Conservation (phyloP, 768 basidiomycete genomes). For the Mycena amicta region DNA sequence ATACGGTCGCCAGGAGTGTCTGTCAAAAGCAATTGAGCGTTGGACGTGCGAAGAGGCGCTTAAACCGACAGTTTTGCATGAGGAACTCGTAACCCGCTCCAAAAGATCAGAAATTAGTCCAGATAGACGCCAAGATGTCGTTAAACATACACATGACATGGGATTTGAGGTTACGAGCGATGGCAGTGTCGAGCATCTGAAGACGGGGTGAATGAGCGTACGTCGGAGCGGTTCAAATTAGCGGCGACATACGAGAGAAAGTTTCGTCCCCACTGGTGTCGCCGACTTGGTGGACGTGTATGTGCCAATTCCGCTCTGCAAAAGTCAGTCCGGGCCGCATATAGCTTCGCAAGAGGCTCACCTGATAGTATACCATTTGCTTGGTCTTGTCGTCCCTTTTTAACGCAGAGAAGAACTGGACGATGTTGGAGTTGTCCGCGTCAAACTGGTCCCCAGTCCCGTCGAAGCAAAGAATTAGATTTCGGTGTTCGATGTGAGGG, state of each 20-base stretch:
- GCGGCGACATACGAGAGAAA: conserved; percentile 40
- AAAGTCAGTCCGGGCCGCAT: conserved; percentile 11
- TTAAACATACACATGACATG: conserved; percentile 49
- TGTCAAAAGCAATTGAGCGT: conserved; percentile 20
- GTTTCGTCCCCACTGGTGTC: conserved; percentile 35
- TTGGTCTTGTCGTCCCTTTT: conserved; percentile 54
- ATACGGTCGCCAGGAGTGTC: conserved; percentile 58
- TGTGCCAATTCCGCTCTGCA: conserved; percentile 54
- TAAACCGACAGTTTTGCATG: conserved; percentile 56
- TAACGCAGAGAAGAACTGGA: conserved; percentile 50
- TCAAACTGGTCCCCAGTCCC: conserved; percentile 59
- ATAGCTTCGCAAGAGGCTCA: conserved; percentile 7
- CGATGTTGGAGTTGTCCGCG: conserved; percentile 57
- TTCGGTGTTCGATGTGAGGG: conserved; percentile 35
- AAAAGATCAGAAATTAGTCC: conserved; percentile 1
- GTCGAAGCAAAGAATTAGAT: conserved; percentile 58
- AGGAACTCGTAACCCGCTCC: conserved; percentile 59
- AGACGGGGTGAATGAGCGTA: not conserved
- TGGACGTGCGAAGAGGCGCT: not conserved
- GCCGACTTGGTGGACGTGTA: conserved; percentile 44
- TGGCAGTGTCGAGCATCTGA: conserved; percentile 49
- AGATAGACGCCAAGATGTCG: not conserved
- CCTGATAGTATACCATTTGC: conserved; percentile 65
- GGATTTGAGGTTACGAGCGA: conserved; percentile 50
- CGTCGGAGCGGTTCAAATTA: too few relatives aligned